Evolutionary conservation across 345 rosid genomes (phyloP), one percentile per base, ranked within the genome.

Genomic region (Corymbia maculata): DNA sequence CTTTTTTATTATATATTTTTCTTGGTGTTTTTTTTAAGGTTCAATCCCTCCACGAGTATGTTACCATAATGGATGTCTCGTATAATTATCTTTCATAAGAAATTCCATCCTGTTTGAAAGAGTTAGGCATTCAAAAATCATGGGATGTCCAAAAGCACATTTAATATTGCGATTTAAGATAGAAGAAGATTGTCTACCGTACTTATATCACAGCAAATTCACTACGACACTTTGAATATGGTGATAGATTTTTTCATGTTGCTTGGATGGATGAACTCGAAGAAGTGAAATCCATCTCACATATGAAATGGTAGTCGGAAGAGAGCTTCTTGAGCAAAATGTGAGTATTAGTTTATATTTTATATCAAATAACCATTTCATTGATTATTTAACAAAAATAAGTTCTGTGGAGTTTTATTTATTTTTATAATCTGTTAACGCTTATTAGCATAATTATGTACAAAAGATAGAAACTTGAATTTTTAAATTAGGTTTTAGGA

Each of bases 81-180:
- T 50, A 50, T 50, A 9, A 50, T 10, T 50, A 50, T 50, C 51
- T 50, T 50, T 50, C 51, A 9, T 4, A 9, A 57, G 4, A 57
- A 2, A 8, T 57, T 26, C 12, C 64, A 57, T 57, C 10, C 9
- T 9, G 13, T 57, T 24, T 2, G n/a, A 57, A 57, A 57, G 4
- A 11, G 3, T 26, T 57, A 22, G n/a, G 22, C n/a, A 57, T 24
- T 24, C 6, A 2, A 2, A 22, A 24, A 28, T 57, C n/a, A 24
- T 0, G 1, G 13, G 24, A 22, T 9, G 26, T 22, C n/a, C 11
- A 57, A 24, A 57, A 57, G 1, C 0, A 1, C n/a, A 57, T 57
- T 57, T 0, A 2, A 24, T 57, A 57, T 5, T 4, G 1, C 24
- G 22, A 22, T 57, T 57, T 57, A 24, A 9, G 28, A 57, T 57